Percentiles rank a stretch among this genome's conserved stretches.
These are phyloP conservation scores for Fraxinus baroniana DNA, from an alignment of 305 asterid species.

Conservation along the genomic window DNA sequence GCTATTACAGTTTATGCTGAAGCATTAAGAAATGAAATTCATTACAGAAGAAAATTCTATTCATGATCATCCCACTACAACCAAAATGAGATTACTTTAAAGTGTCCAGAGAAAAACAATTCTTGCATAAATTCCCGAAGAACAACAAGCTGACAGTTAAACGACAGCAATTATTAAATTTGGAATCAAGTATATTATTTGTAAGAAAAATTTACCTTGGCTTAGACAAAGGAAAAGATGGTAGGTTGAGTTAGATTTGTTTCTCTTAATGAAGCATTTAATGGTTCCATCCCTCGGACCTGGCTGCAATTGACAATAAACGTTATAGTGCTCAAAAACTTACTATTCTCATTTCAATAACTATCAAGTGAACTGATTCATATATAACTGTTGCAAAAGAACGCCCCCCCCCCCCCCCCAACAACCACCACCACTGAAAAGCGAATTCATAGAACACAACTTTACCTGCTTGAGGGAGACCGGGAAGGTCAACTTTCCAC, in stretches of 20 bases:
- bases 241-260: constrained; percentile 74
- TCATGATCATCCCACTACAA: not conserved
- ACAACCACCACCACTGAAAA: not conserved
- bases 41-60: not conserved
- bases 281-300: constrained; percentile 82
- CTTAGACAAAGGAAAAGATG: constrained; percentile 82
- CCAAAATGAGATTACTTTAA: not conserved
- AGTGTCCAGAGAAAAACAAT: not conserved
- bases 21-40: constrained; percentile 4
- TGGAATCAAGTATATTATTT: not conserved
- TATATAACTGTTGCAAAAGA: not conserved
- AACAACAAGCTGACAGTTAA: not conserved
- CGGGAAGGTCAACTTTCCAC: constrained; percentile 81
- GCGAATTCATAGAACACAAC: constrained; percentile 1
- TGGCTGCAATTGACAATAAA: constrained; percentile 50
- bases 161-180: not conserved
- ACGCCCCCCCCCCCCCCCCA: not conserved
- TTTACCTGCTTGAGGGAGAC: constrained; percentile 83
- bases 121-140: not conserved
- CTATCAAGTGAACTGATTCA: constrained; percentile 3
- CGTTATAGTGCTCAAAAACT: not conserved
- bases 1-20: not conserved
- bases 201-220: constrained; percentile 50
- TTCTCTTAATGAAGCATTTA: constrained; percentile 86
- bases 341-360: not conserved